Base-by-base conservation (phyloP, 2,329 filamentous ascomycete genomes). In the Talaromyces piceae region DNA sequence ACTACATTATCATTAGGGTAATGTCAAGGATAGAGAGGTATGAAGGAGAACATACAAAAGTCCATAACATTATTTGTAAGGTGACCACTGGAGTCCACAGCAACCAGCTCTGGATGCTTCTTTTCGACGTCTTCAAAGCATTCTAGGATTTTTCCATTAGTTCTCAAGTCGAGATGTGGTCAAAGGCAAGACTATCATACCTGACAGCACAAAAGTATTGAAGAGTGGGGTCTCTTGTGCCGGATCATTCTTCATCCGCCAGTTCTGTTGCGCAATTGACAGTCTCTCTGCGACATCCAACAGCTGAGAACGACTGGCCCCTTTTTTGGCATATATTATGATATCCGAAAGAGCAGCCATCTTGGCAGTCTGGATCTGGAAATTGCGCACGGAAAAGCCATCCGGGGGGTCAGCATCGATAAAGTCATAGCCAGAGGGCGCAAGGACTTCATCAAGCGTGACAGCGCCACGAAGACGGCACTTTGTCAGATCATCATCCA, bases 311-410 rank as follows among this genome's bases (percentile, higher is more conserved):
- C 80, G 78, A 23, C 79, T 70, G 25, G 47, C 27, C 31, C 75
- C 71, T 57, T 88, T 80, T 50, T 91, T 86, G 11, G 89, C 89
- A 64, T 98, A 98, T 1, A 98, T 81, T 37, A 98, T 79, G 57
- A 98, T 88, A 66, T 98, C 93, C 0, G 91, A 96, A 7, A 93
- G 80, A 57, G 87, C 82, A 50, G 91, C 91, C 57, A 88, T 75
- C 67, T 98, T 98, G 53, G 87, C 87, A 0, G 88, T 80, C 68
- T 98, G 93, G 33, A 97, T 97, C 61, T 97, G 91, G 64, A 98
- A 98, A 67, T 97, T 97, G 43, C 93, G 83, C 41, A 97, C 91
- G 4, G 89, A 95, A 65, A 97, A 97, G 7, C 93, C 93, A 58
- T 95, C 88, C 51, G 75, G 80, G 1, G 93, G 93, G 63, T 98